Base-by-base conservation (phyloP, 768 basidiomycete species). In the Rhizopogon vulgaris region DNA sequence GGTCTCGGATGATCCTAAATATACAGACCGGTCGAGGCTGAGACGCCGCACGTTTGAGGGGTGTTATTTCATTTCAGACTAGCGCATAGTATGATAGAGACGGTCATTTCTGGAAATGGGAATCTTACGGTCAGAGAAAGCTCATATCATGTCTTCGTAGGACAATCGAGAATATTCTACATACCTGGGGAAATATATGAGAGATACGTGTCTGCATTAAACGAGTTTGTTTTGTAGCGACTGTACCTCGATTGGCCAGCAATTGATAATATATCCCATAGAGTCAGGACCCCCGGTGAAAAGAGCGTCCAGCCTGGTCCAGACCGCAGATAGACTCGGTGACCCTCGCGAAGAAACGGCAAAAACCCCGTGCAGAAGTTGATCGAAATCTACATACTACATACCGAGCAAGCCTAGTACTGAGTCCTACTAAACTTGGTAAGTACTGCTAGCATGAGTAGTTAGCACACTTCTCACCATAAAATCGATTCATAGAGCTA, bases 11-110 rank as follows among this genome's bases (percentile, higher is more conserved):
- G 12, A 45, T 30, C 25, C 30, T 57, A 41, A 28, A 51, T 38
- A 25, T 52, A 58, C 55, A 63, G 60, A 60, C 62, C 34, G 58
- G 54, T 51, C 61, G 53, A 55, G 58, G 46, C 58, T 51, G 49
- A 48, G 22, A 40, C 47, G 49, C 54, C 41, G 48, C 22, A 38
- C 37, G 15, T 49, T 42, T 30, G 46, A 50, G 49, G 30, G 15
- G 18, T 22, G 10, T 38, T 52, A 63, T 65, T 65, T 63, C 49
- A 62, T 60, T 62, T 50, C 48, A 41, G n/a, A 55, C 61, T 40
- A 39, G 12, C 41, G 36, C 18, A 17, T 6, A 17, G 24, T 41
- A 12, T 27, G 48, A n/a, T n/a, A n/a, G n/a, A n/a, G n/a, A n/a
- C n/a, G 8, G n/a, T 27, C 39, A n/a, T 32, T 36, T 30, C 36